phyloP scores from a whole-genome alignment of 176 grass and related monocot species.

The Urochloa ruziziensis region DNA sequence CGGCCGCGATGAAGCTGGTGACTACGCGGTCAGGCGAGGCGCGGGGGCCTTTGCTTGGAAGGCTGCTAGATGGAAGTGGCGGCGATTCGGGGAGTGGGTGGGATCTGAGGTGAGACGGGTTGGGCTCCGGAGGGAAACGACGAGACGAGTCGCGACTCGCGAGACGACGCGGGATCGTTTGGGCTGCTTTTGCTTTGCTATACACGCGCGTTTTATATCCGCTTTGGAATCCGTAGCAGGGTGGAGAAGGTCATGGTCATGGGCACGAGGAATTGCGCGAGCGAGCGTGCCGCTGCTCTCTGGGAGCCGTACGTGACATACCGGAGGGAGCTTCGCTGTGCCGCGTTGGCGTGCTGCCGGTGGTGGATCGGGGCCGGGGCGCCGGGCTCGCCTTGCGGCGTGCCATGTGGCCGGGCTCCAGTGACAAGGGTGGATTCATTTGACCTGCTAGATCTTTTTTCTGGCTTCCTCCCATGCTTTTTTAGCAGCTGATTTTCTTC shows the following conservation, averaged over 20 bases:
- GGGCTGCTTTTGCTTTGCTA: not conserved
- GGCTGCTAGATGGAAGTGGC: not conserved
- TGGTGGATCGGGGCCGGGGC: not conserved
- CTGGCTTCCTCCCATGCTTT: not conserved
- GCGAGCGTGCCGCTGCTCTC: too few species aligned
- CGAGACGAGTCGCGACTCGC: not conserved
- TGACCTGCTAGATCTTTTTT: not conserved
- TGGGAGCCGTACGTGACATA: not conserved
- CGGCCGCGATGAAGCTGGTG: not conserved
- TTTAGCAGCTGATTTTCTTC: not conserved
- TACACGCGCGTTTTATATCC: slow-evolving; percentile 31
- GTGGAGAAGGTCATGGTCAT: not conserved
- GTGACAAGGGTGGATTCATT: not conserved
- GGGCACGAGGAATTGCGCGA: not conserved
- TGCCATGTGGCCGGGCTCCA: not conserved
- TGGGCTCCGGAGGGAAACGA: not conserved
- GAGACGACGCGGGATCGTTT: not conserved
- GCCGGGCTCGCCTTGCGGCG: not conserved
- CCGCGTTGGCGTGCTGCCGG: not conserved
- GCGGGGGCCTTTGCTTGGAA: not conserved
- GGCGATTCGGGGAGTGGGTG: slow-evolving; percentile 4
- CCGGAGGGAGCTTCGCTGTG: not conserved
- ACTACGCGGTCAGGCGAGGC: not conserved
- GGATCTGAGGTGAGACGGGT: not conserved
- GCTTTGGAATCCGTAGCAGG: not conserved